These are phyloP conservation scores for Dictyostelium purpureum DNA, from an alignment of 78 protist species.

Conservation along the genomic window DNA sequence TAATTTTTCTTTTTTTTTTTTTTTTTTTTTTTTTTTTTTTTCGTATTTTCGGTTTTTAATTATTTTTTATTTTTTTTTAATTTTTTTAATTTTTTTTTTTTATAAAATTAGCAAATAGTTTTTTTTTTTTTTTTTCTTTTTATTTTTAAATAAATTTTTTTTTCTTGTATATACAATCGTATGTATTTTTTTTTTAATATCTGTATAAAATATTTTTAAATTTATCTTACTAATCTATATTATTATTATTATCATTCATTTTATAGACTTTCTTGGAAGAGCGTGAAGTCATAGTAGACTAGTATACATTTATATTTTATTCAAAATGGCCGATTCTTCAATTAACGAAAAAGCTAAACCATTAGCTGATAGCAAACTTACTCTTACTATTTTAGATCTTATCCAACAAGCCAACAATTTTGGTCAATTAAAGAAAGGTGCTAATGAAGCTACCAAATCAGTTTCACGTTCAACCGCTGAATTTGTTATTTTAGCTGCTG, in stretches of 20 bases:
- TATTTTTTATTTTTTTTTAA: no score
- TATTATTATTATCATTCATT: no score
- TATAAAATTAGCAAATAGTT: background rate
- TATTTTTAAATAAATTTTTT: no score
- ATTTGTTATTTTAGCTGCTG: conserved; percentile 98
- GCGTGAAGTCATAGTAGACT: background rate
- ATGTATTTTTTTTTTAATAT: no score
- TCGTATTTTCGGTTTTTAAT: background rate
- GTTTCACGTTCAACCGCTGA: conserved; percentile 97
- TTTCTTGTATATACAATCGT: no score
- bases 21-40: background rate
- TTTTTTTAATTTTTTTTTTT: no score
- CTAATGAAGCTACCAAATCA: conserved; percentile 99
- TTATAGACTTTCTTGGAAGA: no score
- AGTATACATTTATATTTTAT: no score
- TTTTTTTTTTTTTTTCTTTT: no score
- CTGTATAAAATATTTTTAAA: no score
- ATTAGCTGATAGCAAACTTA: conserved; percentile 93
- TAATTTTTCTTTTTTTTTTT: background rate
- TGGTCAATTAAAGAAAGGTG: conserved; percentile 97
- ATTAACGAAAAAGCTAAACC: conserved; percentile 97
- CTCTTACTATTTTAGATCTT: conserved; percentile 93
- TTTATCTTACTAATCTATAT: no score
- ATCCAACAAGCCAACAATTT: conserved; percentile 92
- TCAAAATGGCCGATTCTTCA: conserved; percentile 58